A percentile compares a stretch with the other conserved stretches of the same genome.
Evolutionary conservation across 805 yeast genomes (phyloP).

Genomic region (Starmerella powellii): DNA sequence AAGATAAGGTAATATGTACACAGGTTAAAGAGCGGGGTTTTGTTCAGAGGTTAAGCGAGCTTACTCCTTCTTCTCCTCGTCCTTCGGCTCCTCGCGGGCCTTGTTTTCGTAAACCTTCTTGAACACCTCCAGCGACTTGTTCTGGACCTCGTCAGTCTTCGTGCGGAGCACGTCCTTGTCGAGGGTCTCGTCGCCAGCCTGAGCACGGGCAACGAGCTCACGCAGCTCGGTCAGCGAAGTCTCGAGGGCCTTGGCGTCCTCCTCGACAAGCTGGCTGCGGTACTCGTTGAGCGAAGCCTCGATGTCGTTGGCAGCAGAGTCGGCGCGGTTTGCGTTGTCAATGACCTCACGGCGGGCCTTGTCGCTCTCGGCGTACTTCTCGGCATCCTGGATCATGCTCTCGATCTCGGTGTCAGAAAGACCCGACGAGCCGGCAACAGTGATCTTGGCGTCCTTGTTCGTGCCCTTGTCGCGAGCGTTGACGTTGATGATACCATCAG

Average conservation of each 20-base stretch:
- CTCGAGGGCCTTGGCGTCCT: constrained; percentile 43
- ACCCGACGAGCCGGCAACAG: constrained; percentile 94
- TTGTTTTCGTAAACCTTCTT: constrained; percentile 54
- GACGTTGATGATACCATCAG: constrained; percentile 94
- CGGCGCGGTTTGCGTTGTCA: constrained; percentile 76
- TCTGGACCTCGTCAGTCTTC: constrained; percentile 76
- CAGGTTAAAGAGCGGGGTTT: neutral
- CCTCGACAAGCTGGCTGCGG: constrained; percentile 50
- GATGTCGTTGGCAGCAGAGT: constrained; percentile 73
- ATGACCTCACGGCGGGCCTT: constrained; percentile 73
- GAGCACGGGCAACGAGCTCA: constrained; percentile 62
- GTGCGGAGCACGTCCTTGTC: constrained; percentile 53
- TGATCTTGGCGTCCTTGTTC: constrained; percentile 86
- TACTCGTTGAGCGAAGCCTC: constrained; percentile 75
- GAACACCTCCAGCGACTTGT: constrained; percentile 67
- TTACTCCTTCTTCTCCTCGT: constrained; percentile 24
- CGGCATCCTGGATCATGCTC: constrained; percentile 83
- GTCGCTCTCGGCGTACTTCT: constrained; percentile 77
- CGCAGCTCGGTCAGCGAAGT: constrained; percentile 51
- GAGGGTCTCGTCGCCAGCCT: constrained; percentile 47
- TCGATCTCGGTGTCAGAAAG: constrained; percentile 81
- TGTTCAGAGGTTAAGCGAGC: neutral
- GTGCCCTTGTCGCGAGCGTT: constrained; percentile 89
- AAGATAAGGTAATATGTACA: neutral
- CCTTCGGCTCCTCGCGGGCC: constrained; percentile 27